A percentile compares a stretch with the other conserved stretches of the same genome.
Conservation (phyloP, 2,329 filamentous ascomycete genomes). For the Penicillium sp. region DNA sequence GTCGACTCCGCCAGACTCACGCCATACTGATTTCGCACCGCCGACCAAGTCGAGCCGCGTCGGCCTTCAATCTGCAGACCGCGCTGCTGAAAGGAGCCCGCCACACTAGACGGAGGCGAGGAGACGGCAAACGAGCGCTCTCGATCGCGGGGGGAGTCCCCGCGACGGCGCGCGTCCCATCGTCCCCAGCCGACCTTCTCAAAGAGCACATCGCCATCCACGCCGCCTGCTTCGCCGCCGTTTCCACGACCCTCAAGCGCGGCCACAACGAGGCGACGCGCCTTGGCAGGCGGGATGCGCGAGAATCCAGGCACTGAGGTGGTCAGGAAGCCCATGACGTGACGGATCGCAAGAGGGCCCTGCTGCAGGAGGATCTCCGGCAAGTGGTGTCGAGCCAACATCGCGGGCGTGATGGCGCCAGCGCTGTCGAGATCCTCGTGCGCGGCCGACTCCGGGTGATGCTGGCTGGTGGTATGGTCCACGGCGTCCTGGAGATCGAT, state of each 20-base stretch:
- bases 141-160: conserved; percentile 54
- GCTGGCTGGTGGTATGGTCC: conserved; percentile 54
- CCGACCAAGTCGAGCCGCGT: conserved; percentile 35
- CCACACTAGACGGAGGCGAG: conserved; percentile 58
- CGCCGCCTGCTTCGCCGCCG: conserved; percentile 56
- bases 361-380: conserved; percentile 87
- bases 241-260: conserved; percentile 79
- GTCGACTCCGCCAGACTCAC: conserved; percentile 72
- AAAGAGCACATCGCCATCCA: conserved; percentile 65
- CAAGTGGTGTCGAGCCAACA: conserved; percentile 88
- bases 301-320: conserved; percentile 92
- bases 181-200: conserved; percentile 97
- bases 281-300: conserved; percentile 84
- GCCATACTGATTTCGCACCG: conserved; percentile 51
- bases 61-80: conserved; percentile 54
- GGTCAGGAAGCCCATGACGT: conserved; percentile 93
- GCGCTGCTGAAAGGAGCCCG: conserved; percentile 49
- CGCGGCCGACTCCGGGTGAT: conserved; percentile 49
- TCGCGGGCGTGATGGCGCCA: conserved; percentile 78
- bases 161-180: conserved; percentile 83
- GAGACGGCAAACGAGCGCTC: conserved; percentile 41
- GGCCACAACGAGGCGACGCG: conserved; percentile 86
- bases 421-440: conserved; percentile 68
- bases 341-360: conserved; percentile 88
- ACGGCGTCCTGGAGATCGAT: conserved; percentile 77